Evolutionary conservation across 768 basidiomycete genomes (phyloP).

Genomic region (Collybiopsis confluens): DNA sequence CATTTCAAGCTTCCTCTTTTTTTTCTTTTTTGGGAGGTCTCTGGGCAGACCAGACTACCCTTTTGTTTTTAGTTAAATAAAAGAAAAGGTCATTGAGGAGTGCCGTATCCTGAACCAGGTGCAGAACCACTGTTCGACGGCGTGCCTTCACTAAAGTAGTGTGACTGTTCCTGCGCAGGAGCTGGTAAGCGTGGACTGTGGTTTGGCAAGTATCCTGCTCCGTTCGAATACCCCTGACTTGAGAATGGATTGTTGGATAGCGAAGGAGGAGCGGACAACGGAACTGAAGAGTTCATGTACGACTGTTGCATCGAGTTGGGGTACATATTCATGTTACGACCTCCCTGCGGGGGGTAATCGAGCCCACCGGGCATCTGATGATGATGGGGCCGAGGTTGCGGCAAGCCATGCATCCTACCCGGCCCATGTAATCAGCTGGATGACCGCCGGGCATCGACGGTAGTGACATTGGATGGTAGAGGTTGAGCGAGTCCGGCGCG

Average conservation of each 20-base stretch:
- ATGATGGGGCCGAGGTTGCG: slow-evolving; percentile 25
- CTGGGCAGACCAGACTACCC: neutral
- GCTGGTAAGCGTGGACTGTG: slow-evolving; percentile 33
- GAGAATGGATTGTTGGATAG: slow-evolving; percentile 42
- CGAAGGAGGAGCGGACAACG: slow-evolving; percentile 50
- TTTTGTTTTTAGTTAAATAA: too few species aligned
- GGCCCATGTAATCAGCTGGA: slow-evolving; percentile 26
- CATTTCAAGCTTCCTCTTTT: slow-evolving; percentile 5
- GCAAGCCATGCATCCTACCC: slow-evolving; percentile 7
- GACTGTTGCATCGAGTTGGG: slow-evolving; percentile 26
- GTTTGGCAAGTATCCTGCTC: slow-evolving; percentile 17
- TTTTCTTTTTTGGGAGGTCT: neutral
- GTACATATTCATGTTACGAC: slow-evolving; percentile 17
- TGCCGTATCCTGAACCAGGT: slow-evolving; percentile 12
- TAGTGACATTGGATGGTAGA: slow-evolving; percentile 77
- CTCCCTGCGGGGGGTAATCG: slow-evolving; percentile 31
- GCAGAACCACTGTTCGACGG: slow-evolving; percentile 21
- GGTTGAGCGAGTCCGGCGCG: slow-evolving; percentile 58
- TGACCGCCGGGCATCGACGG: slow-evolving; percentile 47
- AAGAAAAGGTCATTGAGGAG: slow-evolving; percentile 12
- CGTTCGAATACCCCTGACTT: slow-evolving; percentile 31
- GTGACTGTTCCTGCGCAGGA: slow-evolving; percentile 19
- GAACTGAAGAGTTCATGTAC: slow-evolving; percentile 35
- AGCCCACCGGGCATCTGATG: slow-evolving; percentile 34
- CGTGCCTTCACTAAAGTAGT: slow-evolving; percentile 34